Conservation (phyloP, 169 alveolate species). For the Plasmodium gallinaceum region DNA sequence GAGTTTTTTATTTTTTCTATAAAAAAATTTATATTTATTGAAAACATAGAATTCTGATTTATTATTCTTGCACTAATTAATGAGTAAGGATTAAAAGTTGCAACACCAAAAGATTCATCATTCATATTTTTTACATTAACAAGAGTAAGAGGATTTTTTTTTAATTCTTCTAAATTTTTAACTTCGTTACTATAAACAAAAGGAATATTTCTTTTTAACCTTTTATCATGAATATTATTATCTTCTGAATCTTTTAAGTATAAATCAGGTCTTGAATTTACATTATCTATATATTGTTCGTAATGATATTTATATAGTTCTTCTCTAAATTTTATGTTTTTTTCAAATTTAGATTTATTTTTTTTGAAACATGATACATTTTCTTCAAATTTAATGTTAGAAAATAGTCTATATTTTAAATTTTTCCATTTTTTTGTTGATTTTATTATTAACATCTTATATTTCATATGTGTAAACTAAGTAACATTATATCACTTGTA, state of each 20-base stretch:
- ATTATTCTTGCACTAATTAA: constrained; percentile 68
- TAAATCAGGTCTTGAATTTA: constrained; percentile 41
- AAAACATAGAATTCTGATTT: constrained; percentile 42
- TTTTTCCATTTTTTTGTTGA: background rate
- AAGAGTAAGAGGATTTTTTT: constrained; percentile 25
- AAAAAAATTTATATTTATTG: constrained; percentile 63
- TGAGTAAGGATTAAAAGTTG: constrained; percentile 62
- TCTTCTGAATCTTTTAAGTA: constrained; percentile 9
- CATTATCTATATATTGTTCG: constrained; percentile 50
- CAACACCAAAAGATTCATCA: constrained; percentile 59
- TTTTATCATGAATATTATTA: constrained; percentile 29
- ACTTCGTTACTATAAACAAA: constrained; percentile 67
- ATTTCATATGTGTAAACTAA: too few species aligned
- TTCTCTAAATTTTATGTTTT: constrained; percentile 71
- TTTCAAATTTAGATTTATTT: constrained; percentile 19
- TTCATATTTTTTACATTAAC: constrained; percentile 60
- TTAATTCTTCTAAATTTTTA: constrained; percentile 47
- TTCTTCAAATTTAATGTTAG: background rate
- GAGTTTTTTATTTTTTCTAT: constrained; percentile 33
- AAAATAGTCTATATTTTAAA: background rate
- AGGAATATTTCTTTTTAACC: constrained; percentile 56
- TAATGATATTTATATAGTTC: constrained; percentile 66
- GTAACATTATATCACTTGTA: too few species aligned
- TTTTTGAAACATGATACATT: background rate
- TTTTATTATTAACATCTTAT: too few species aligned